Base-by-base conservation (phyloP, 768 basidiomycete species). In the Terana coerulea region DNA sequence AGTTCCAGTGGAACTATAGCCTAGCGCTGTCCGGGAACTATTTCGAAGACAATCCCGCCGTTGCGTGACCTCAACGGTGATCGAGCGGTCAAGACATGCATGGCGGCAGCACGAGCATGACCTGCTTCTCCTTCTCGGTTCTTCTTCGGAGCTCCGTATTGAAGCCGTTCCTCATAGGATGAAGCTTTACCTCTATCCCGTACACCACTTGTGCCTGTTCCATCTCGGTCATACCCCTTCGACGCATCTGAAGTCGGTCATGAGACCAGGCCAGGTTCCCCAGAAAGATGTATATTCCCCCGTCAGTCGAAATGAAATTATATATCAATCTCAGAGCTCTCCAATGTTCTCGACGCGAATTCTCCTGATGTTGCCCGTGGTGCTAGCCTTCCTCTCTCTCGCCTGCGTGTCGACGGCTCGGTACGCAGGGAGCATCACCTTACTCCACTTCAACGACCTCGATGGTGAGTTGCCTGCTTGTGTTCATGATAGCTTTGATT, bases 1-100 rank as follows among this genome's bases (percentile, higher is more conserved):
- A 48, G 21, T 61, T 65, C 24, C 66, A 74, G 25, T 79, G 75
- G 75, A 68, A 79, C 56, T 62, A 71, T 51, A 60, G 66, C n/a
- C 64, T 65, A 40, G 72, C 78, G 1, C 67, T 88, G 34, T 68
- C 65, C 28, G 86, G 84, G 14, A 86, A 86, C 59, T 85, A 81
- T 64, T 89, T 88, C 59, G 64, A 67, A 9, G 87, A 90, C 56
- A 69, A 83, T 64, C 86, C 87, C 0, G 45, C 45, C n/a, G 30
- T 22, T 33, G 45, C 45, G 45, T 46, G 45, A 46, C 45, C 30
- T 22, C 1, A 8, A 12, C 24, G 21, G 17, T 46, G 30, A 46
- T 46, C 5, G 45, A 29, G 31, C 14, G 11, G 21, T 46, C 30
- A n/a, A 22, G 30, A 17, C 30, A n/a, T 12, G 43, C 17, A n/a